Base-by-base conservation (phyloP, 2,329 filamentous ascomycete species). In the Botrytis porri region DNA sequence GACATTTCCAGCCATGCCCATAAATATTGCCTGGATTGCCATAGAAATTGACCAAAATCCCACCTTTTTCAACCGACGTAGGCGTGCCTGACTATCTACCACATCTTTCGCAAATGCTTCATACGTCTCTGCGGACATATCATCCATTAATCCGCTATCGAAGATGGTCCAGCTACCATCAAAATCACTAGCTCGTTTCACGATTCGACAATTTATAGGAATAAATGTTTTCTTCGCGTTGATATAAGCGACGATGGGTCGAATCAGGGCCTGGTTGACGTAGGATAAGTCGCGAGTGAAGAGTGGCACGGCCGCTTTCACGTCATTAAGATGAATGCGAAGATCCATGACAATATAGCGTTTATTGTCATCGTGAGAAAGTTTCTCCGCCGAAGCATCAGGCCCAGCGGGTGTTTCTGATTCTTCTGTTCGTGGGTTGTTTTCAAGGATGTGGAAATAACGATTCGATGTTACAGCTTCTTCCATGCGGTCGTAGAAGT, bases 211-310 rank as follows among this genome's bases (percentile, higher is more conserved):
- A 78, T 92, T 93, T 78, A 99, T 94, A 39, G 96, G 96, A 61
- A 99, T 98, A 80, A 97, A 98, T 0, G 95, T 97, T 80, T 91
- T 92, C 81, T 94, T 93, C 60, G 94, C 93, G 83, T 99, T 99
- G 83, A 99, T 98, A 82, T 98, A 99, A 10, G 96, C 96, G 59
- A 99, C 95, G 75, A 99, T 99, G 25, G 96, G 96, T 7, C 96
- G 90, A 51, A 98, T 93, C 7, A 98, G 89, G 2, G 96, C 94
- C 81, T 97, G 97, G 83, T 98, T 98, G 79, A 98, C 92, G 81
- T 98, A 99, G 0, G 94, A 97, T 66, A 98, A 88, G 80, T 98
- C 92, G 25, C 89, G 91, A 1, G 93, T 97, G 84, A 99, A 98
- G 69, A 98, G 88, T 0, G 96, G 96, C 1, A 99, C 95, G 4